Evolutionary conservation across 2,329 filamentous ascomycete species (phyloP).

Genomic region (Paracoccidioides lutzii): DNA sequence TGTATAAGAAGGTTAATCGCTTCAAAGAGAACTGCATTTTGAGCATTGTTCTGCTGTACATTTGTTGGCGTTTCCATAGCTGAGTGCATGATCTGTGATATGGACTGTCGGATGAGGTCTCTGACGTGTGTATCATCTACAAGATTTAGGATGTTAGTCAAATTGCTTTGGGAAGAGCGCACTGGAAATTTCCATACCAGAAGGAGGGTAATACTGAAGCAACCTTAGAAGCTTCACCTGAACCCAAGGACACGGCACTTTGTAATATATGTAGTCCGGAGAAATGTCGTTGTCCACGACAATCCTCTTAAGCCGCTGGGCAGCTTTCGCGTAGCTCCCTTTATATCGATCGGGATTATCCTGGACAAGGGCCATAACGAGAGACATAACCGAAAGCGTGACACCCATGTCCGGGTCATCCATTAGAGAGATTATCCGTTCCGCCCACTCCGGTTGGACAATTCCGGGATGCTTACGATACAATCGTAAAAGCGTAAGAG

Average conservation of each 20-base stretch:
- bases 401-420: constrained; percentile 92
- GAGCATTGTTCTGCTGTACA: constrained; percentile 97
- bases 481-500: constrained; percentile 77
- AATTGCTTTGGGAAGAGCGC: constrained; percentile 4
- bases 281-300: constrained; percentile 82
- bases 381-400: constrained; percentile 83
- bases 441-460: constrained; percentile 91
- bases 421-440: constrained; percentile 97
- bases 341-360: constrained; percentile 91
- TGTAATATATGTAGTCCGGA: constrained; percentile 93
- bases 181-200: constrained; percentile 43
- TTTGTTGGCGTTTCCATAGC: constrained; percentile 95
- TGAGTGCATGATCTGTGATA: constrained; percentile 80
- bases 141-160: constrained; percentile 4
- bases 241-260: constrained; percentile 97
- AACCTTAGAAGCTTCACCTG: constrained; percentile 87
- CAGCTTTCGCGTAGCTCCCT: constrained; percentile 87
- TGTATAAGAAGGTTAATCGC: constrained; percentile 98
- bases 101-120: constrained; percentile 77
- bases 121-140: constrained; percentile 83
- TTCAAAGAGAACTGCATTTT: constrained; percentile 95
- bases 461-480: constrained; percentile 93
- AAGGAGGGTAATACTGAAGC: constrained; percentile 91
- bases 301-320: constrained; percentile 75
- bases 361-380: constrained; percentile 88